Base-by-base conservation (phyloP, 1,284 basidiomycete genomes). In the Ganoderma boninense region DNA sequence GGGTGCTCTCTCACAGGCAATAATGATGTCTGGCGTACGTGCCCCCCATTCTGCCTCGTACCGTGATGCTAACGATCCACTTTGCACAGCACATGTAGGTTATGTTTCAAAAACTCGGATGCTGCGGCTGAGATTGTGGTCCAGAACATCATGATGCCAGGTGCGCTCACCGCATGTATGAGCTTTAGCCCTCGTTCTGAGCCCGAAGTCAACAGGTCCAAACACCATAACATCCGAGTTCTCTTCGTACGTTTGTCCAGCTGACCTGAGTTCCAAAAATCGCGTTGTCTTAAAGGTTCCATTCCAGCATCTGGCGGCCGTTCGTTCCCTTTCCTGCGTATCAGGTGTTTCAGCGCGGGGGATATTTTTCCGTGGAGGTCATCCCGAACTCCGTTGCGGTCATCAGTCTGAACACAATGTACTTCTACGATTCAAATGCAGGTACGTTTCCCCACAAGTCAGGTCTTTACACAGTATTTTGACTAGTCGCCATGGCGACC, bases 351-450 rank as follows among this genome's bases (percentile, higher is more conserved):
- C 91, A 93, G 77, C 86, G 92, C 54, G 94, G 96, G 11, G 95
- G 92, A 40, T 97, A 97, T 83, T 98, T 88, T 78, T 88, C 93
- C 4, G 86, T 88, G 46, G 96, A 98, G 78, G 92, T 97, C 43
- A 89, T 97, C 35, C 92, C 93, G 1, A 87, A 91, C 76, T 79
- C 87, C 66, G 78, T 97, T 23, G 94, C 95, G 10, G 95, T 93
- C 60, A 91, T 98, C 79, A 93, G 92, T 74, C 83, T 98, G 70
- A 98, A 97, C 82, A 97, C 96, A 1, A 88, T 98, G 81, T 98
- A 96, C 82, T 97, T 95, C 83, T 98, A 94, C 81, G 92, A 95
- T 78, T 92, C 92, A 43, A 98, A 98, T 83, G 95, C 95, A 84
- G 93, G 94, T 90, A 76, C 78, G 84, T 60, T 69, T 43, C 43